Evolutionary conservation across 1,139 yeast species (phyloP).

Genomic region (Geotrichum histeridarum): DNA sequence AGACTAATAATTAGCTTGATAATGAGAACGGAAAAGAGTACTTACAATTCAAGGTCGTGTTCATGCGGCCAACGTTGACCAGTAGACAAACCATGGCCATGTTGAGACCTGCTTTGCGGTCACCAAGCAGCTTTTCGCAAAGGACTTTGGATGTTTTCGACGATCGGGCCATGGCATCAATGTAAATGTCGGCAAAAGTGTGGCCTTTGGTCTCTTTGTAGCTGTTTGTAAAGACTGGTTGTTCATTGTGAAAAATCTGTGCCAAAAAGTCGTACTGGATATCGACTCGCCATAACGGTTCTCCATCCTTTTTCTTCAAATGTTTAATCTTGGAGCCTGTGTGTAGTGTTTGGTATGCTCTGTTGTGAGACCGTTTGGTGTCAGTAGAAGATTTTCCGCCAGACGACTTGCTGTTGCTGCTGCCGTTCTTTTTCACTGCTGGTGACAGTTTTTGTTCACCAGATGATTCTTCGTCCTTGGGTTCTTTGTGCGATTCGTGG

Average conservation of each 20-base stretch:
- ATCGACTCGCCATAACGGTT: conserved; percentile 83
- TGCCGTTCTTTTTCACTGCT: background rate
- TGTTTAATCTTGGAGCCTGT: conserved; percentile 51
- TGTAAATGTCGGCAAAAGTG: conserved; percentile 81
- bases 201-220: conserved; percentile 35
- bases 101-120: conserved; percentile 54
- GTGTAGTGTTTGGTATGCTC: conserved; percentile 31
- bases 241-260: conserved; percentile 57
- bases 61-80: conserved; percentile 89
- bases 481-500: background rate
- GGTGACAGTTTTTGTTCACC: background rate
- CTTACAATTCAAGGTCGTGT: conserved; percentile 56
- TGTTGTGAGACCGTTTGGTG: conserved; percentile 25
- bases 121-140: conserved; percentile 68
- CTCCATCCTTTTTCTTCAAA: conserved; percentile 85
- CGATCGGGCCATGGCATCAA: conserved; percentile 76
- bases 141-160: conserved; percentile 78
- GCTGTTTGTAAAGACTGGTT: conserved; percentile 64
- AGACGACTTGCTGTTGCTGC: background rate
- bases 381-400: background rate
- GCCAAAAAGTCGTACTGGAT: conserved; percentile 78
- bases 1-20: conserved; percentile 57
- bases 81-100: conserved; percentile 80
- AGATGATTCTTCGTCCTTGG: background rate
- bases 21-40: background rate